Conservation (phyloP, 345 rosid species). For the Moringa oleifera region DNA sequence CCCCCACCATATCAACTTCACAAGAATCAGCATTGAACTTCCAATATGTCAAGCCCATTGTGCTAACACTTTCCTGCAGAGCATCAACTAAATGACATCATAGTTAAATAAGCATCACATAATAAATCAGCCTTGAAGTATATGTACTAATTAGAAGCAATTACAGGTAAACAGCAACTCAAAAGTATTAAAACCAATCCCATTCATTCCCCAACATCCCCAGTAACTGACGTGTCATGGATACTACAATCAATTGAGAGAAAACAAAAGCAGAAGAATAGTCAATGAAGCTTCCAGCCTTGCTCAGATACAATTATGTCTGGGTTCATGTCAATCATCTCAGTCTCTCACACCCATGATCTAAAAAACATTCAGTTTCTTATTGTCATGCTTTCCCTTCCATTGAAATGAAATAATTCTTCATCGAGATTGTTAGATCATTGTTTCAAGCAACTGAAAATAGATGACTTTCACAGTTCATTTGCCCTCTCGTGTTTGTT, state of each 20-base stretch:
- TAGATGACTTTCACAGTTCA: too few species aligned
- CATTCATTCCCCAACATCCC: neutral
- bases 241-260: neutral
- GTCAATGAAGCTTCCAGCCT: neutral
- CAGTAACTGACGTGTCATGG: neutral
- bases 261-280: neutral
- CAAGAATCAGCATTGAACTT: slow-evolving; percentile 40
- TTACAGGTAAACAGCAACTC: neutral
- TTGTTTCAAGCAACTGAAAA: neutral
- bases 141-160: slow-evolving; percentile 1
- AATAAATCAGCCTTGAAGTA: slow-evolving; percentile 4
- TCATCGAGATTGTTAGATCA: too few species aligned
- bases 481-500: neutral
- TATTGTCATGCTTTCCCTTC: neutral
- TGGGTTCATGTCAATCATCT: neutral
- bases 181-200: neutral
- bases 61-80: slow-evolving; percentile 31
- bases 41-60: slow-evolving; percentile 43
- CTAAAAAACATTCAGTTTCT: neutral
- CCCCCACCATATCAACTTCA: slow-evolving; percentile 27
- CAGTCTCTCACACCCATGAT: neutral
- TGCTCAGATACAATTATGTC: too few species aligned
- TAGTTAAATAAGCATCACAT: slow-evolving; percentile 13
- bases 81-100: slow-evolving; percentile 40
- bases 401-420: neutral